A percentile compares a stretch with the other conserved stretches of the same genome.
phyloP scores from a whole-genome alignment of 1,139 yeast species.

The Nakaseomyces bracarensis region DNA sequence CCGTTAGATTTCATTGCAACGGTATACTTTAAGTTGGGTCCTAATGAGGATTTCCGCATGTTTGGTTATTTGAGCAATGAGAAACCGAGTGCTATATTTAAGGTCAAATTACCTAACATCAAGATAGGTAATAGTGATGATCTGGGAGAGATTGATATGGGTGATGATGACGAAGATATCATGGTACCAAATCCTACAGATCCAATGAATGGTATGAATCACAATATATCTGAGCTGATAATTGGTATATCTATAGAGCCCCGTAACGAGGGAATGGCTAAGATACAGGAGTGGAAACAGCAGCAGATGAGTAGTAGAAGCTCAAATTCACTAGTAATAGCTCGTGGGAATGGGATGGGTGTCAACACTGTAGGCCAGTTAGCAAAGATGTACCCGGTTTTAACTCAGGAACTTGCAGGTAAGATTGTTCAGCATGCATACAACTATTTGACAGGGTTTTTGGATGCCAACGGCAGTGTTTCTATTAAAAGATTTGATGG shows the following conservation, averaged over 20 bases:
- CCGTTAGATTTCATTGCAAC: constrained; percentile 72
- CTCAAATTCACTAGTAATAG: constrained; percentile 28
- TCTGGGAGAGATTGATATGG: constrained; percentile 38
- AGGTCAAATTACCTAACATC: constrained; percentile 44
- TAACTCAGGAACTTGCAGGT: constrained; percentile 55
- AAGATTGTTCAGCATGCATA: constrained; percentile 88
- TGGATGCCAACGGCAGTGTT: constrained; percentile 69
- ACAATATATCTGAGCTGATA: constrained; percentile 36
- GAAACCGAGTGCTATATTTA: constrained; percentile 90
- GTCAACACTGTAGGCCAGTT: constrained; percentile 33
- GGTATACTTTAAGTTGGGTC: constrained; percentile 73
- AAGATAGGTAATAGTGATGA: constrained; percentile 29
- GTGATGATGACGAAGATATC: constrained; percentile 29
- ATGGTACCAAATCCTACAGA: constrained; percentile 29
- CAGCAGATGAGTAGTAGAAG: constrained; percentile 13
- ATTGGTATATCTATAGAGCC: constrained; percentile 91
- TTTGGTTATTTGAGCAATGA: constrained; percentile 65
- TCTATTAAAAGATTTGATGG: constrained; percentile 83
- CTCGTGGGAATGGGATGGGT: constrained; percentile 18
- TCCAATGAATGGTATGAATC: constrained; percentile 15
- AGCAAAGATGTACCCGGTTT: constrained; percentile 30
- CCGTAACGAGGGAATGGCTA: constrained; percentile 30
- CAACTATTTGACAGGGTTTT: constrained; percentile 77
- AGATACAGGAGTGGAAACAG: constrained; percentile 26
- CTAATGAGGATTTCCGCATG: constrained; percentile 64